phyloP scores from a whole-genome alignment of 176 grass and related monocot genomes.

The Aegilops umbellulata region DNA sequence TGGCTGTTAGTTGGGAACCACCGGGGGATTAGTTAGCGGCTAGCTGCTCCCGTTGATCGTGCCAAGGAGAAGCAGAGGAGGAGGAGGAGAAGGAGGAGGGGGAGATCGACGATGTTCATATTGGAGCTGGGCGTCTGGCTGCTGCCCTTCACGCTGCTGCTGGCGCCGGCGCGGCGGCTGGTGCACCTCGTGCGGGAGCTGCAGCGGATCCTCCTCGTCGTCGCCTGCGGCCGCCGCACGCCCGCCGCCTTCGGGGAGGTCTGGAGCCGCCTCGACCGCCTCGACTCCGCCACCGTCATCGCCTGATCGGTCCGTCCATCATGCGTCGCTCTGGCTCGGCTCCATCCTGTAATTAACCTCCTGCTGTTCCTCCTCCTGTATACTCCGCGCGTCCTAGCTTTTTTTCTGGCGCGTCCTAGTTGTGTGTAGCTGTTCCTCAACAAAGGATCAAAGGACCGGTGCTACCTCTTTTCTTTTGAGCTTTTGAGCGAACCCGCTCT shows the following conservation, averaged over 20 bases:
- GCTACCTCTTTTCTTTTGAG: not conserved
- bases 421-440: not conserved
- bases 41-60: not conserved
- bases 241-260: conserved; percentile 15
- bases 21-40: not conserved
- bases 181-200: conserved; percentile 55
- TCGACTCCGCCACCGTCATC: conserved; percentile 57
- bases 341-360: not conserved
- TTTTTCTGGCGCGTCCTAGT: too few species aligned
- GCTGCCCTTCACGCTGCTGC: conserved; percentile 67
- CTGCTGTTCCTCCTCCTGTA: not conserved
- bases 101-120: conserved; percentile 33
- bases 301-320: conserved; percentile 17
- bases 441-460: not conserved
- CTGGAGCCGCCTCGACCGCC: conserved; percentile 51
- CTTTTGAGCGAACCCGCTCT: not conserved
- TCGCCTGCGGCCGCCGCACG: conserved; percentile 16
- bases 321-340: not conserved
- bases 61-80: not conserved
- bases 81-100: not conserved
- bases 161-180: conserved; percentile 56
- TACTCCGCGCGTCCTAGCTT: not conserved
- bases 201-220: conserved; percentile 47
- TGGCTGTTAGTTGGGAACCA: not conserved
- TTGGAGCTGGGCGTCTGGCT: conserved; percentile 70